Percentiles rank a stretch among this genome's conserved stretches.
These are phyloP conservation scores for Mycosarcoma mackinlayi DNA, from an alignment of 1,284 basidiomycete genomes.

Conservation along the genomic window DNA sequence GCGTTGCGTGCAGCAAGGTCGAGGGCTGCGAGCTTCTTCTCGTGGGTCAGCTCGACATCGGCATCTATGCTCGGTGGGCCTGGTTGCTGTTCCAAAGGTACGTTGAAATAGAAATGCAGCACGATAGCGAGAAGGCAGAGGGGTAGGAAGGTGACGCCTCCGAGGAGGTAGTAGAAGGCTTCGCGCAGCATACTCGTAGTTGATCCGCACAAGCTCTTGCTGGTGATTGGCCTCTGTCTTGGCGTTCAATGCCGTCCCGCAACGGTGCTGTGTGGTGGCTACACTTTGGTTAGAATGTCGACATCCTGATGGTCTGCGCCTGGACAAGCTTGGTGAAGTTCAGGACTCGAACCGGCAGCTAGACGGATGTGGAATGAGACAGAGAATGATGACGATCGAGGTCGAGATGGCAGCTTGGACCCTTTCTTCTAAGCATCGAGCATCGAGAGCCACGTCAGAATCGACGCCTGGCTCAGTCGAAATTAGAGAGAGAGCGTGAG, in stretches of 20 bases:
- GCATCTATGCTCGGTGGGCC: conserved; percentile 24
- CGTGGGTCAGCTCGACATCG: conserved; percentile 44
- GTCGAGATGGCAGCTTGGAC: conserved; percentile 6
- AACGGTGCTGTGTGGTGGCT: background rate
- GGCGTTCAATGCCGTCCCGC: background rate
- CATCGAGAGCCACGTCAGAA: conserved; percentile 3
- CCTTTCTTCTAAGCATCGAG: background rate
- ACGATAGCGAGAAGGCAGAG: conserved; percentile 46
- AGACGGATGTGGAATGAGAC: background rate
- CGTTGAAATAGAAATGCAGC: conserved; percentile 43
- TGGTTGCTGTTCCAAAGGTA: conserved; percentile 15
- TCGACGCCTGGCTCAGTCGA: too few relatives aligned
- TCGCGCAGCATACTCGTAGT: conserved; percentile 44
- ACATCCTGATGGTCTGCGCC: background rate
- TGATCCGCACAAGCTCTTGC: background rate
- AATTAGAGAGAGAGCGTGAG: too few relatives aligned
- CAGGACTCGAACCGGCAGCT: background rate
- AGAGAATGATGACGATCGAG: background rate
- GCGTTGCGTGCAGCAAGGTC: conserved; percentile 55
- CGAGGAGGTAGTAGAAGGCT: conserved; percentile 65
- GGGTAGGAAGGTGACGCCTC: conserved; percentile 65
- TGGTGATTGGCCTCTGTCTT: background rate
- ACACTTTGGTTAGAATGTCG: background rate
- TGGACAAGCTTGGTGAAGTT: too few relatives aligned
- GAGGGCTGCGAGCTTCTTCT: conserved; percentile 51